Base-by-base conservation (phyloP, 306 rosid genomes). In the Pterocarpus macrocarpus region DNA sequence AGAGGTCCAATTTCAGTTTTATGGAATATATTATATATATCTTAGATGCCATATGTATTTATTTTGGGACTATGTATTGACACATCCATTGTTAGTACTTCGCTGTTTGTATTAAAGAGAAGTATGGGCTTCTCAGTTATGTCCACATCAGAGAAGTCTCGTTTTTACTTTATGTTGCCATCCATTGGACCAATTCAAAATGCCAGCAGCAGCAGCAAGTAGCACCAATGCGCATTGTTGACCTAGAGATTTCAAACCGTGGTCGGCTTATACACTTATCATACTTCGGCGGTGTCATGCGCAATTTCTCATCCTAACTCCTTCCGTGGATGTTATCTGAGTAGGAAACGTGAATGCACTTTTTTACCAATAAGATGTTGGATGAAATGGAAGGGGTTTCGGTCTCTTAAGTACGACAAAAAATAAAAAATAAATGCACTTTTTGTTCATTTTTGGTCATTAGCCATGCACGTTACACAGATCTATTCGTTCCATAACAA, bases 191-290 rank as follows among this genome's bases (percentile, higher is more conserved):
- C 75, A 67, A 65, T 56, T 58, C 73, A 22, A 50, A 38, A 47
- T 79, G 71, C 34, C 77, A 69, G 53, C 55, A 64, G 13, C 49
- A 11, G n/a, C 4, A 50, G 43, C 41, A 69, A 41, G 71, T 66
- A 69, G n/a, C 68, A 57, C 67, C 73, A 53, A 72, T 73, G 56
- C 58, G 49, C 56, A 22, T 52, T 52, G 28, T 75, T 59, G 17
- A 75, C 72, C 10, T 1, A 11, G 2, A 50, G 2, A 22, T 14
- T 55, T 67, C 68, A 82, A 55, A 78, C 82, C 75, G 83, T 83
- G 83, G 86, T 78, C 86, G 83, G 86, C 49, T 67, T 7, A 55
- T 39, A 35, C 28, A 7, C 50, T 67, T 22, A 16, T 52, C 63
- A 14, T 38, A 52, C 45, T 67, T 22, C 15, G 16, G 15, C 49